phyloP scores from a whole-genome alignment of 805 yeast species.

The Kodamaea restingae region DNA sequence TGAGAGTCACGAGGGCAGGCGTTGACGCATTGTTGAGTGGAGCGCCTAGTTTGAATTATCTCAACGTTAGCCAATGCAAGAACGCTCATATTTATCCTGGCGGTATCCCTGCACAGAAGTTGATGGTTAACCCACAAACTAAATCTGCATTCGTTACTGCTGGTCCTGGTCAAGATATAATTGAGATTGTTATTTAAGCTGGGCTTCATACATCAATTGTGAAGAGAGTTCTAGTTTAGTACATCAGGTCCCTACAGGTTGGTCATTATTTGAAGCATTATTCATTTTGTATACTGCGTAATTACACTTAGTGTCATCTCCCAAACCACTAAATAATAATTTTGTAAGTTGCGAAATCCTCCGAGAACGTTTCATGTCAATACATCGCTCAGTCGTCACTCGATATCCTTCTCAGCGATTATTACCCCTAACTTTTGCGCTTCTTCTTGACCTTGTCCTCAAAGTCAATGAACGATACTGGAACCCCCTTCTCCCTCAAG shows the following conservation, averaged over 20 bases:
- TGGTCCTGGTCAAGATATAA: constrained; percentile 49
- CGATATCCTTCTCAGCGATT: too few relatives aligned
- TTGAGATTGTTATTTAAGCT: constrained; percentile 49
- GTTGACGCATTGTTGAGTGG: constrained; percentile 63
- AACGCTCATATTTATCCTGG: constrained; percentile 64
- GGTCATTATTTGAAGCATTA: too few relatives aligned
- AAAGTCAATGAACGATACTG: constrained; percentile 58
- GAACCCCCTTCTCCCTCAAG: constrained; percentile 59
- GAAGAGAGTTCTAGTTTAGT: too few relatives aligned
- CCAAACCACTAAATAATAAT: too few relatives aligned
- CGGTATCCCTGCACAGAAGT: constrained; percentile 52
- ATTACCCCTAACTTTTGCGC: constrained; percentile 39
- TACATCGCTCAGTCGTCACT: too few relatives aligned
- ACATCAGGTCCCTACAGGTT: too few relatives aligned
- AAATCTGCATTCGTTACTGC: constrained; percentile 57
- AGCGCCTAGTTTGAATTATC: constrained; percentile 45
- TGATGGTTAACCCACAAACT: constrained; percentile 47
- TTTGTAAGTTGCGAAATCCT: too few relatives aligned
- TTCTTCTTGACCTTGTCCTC: constrained; percentile 58
- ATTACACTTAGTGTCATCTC: too few relatives aligned
- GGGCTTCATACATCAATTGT: too few relatives aligned
- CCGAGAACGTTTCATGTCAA: too few relatives aligned
- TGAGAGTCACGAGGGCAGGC: constrained; percentile 74
- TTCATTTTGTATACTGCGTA: too few relatives aligned
- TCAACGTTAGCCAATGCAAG: constrained; percentile 70